Conservation (phyloP, 73 alveolate genomes). For the Loxodes magnus region DNA sequence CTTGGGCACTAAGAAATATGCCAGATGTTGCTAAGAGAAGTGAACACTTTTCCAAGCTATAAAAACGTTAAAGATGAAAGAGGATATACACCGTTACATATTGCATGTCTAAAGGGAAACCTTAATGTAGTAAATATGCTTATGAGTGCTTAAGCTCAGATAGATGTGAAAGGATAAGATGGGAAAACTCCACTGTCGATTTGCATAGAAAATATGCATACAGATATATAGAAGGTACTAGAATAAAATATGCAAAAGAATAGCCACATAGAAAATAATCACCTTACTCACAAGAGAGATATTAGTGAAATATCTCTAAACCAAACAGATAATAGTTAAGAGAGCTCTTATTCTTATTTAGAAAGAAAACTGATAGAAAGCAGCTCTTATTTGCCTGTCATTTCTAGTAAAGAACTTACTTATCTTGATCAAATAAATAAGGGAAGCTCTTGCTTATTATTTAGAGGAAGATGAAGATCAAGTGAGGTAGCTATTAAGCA, state of each 20-base stretch:
- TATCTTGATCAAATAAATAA: neutral
- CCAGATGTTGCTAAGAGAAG: neutral
- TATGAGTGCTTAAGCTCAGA: too few species aligned
- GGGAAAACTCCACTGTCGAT: neutral
- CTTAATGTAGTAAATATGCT: too few species aligned
- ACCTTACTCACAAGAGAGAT: too few species aligned
- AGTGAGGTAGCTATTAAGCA: slow-evolving; percentile 58
- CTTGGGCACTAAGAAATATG: slow-evolving; percentile 1
- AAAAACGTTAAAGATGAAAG: neutral
- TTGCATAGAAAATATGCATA: neutral
- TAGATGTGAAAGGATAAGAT: too few species aligned
- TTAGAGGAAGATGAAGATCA: slow-evolving; percentile 71
- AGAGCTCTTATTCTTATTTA: too few species aligned
- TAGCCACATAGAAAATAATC: too few species aligned
- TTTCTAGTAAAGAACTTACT: slow-evolving; percentile 10
- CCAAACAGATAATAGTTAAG: too few species aligned
- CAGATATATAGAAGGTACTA: too few species aligned
- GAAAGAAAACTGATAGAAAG: too few species aligned
- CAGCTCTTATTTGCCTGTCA: neutral
- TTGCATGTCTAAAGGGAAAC: too few species aligned
- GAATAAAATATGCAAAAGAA: too few species aligned
- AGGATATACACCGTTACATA: slow-evolving; percentile 7
- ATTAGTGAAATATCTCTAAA: too few species aligned
- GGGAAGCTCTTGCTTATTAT: slow-evolving; percentile 41
- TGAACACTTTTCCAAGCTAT: neutral